A percentile compares a stretch with the other conserved stretches of the same genome.
These are phyloP conservation scores for Penicillium angulare DNA, from an alignment of 495 filamentous ascomycete genomes.

Conservation along the genomic window DNA sequence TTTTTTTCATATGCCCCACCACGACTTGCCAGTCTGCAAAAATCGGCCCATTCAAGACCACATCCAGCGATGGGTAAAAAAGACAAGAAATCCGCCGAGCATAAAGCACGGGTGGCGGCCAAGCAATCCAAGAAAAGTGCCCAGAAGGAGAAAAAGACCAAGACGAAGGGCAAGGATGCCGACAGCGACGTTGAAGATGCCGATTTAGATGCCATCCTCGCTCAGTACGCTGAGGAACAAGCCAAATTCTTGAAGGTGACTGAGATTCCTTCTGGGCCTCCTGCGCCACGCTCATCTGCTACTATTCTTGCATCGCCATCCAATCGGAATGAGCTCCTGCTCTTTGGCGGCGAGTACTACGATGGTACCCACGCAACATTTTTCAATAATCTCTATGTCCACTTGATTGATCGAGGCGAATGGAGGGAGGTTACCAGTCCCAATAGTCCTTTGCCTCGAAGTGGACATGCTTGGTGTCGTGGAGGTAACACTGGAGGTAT, in stretches of 20 bases:
- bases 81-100: slow-evolving; percentile 53
- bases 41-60: background rate
- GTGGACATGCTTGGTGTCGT: slow-evolving; percentile 89
- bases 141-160: slow-evolving; percentile 73
- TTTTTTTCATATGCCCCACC: slow-evolving; percentile 29
- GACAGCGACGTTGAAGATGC: slow-evolving; percentile 86
- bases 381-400: slow-evolving; percentile 78
- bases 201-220: slow-evolving; percentile 96
- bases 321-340: slow-evolving; percentile 82
- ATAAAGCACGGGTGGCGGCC: slow-evolving; percentile 53
- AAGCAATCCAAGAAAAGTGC: slow-evolving; percentile 62
- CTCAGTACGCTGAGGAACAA: slow-evolving; percentile 80
- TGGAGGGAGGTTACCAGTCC: slow-evolving; percentile 88
- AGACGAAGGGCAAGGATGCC: slow-evolving; percentile 55
- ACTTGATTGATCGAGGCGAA: slow-evolving; percentile 79
- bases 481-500: slow-evolving; percentile 81
- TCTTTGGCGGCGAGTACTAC: slow-evolving; percentile 82
- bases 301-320: slow-evolving; percentile 80
- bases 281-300: slow-evolving; percentile 71
- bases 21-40: slow-evolving; percentile 5
- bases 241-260: slow-evolving; percentile 92
- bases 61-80: slow-evolving; percentile 48
- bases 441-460: slow-evolving; percentile 87
- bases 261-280: slow-evolving; percentile 72
- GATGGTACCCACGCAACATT: slow-evolving; percentile 63